phyloP scores from a whole-genome alignment of 805 yeast genomes.

The Metschnikowia lunata region DNA sequence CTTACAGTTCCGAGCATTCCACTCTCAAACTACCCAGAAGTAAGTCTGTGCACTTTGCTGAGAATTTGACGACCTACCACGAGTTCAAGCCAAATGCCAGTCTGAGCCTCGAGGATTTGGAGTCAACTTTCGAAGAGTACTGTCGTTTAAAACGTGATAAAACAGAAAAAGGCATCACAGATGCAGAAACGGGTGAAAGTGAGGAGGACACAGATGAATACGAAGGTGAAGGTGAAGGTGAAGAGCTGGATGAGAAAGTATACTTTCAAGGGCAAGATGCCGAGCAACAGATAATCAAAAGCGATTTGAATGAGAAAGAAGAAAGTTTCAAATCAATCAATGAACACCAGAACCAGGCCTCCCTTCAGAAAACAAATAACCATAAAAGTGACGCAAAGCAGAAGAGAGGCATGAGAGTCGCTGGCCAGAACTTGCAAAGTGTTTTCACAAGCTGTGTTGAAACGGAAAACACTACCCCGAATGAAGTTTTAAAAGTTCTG shows the following conservation, averaged over 20 bases:
- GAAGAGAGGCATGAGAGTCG: slow-evolving; percentile 3
- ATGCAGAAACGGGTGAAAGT: neutral
- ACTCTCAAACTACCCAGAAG: slow-evolving; percentile 9
- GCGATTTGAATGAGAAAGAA: neutral
- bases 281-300: neutral
- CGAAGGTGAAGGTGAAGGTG: neutral
- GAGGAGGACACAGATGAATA: neutral
- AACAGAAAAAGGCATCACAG: neutral
- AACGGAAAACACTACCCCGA: neutral
- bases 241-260: neutral
- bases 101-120: slow-evolving; percentile 1
- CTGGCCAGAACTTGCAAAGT: slow-evolving; percentile 6
- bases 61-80: slow-evolving; percentile 11
- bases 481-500: neutral
- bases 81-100: slow-evolving; percentile 5
- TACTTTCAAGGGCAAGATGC: neutral
- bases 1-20: neutral
- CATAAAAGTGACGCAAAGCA: neutral
- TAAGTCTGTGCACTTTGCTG: slow-evolving; percentile 18
- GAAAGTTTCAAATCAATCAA: neutral
- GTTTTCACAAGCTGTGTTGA: neutral
- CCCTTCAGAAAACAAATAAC: neutral
- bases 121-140: slow-evolving; percentile 4
- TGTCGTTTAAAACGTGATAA: neutral
- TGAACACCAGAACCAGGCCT: neutral